A percentile compares a stretch with the other conserved stretches of the same genome.
These are phyloP conservation scores for Saccharomyces jurei DNA, from an alignment of 805 yeast species.

Conservation along the genomic window DNA sequence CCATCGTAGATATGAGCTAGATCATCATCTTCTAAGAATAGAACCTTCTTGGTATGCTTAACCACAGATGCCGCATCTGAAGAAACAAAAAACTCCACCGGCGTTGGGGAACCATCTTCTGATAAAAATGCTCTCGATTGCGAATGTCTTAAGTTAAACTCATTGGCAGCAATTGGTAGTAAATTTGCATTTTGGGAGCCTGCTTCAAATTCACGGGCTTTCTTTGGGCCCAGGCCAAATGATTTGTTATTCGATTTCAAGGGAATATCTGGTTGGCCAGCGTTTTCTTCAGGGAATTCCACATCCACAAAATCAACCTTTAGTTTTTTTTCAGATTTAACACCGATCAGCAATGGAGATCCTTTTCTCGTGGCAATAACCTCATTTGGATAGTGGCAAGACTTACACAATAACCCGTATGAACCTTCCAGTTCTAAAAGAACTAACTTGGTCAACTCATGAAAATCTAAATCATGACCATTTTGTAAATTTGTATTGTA, in stretches of 20 bases:
- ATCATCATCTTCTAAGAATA: constrained; percentile 95
- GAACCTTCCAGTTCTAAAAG: constrained; percentile 93
- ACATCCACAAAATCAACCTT: constrained; percentile 98
- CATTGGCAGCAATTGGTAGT: constrained; percentile 50
- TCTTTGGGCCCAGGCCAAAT: neutral
- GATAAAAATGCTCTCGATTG: constrained; percentile 95
- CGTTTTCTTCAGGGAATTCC: constrained; percentile 73
- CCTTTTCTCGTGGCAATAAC: constrained; percentile 96
- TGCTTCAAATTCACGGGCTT: neutral
- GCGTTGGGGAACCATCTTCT: constrained; percentile 87
- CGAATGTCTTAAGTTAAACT: constrained; percentile 61
- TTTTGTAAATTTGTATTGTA: constrained; percentile 69
- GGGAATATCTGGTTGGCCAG: constrained; percentile 29
- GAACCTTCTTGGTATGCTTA: constrained; percentile 93
- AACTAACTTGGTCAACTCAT: constrained; percentile 86
- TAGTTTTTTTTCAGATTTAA: constrained; percentile 87
- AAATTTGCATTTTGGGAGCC: constrained; percentile 18
- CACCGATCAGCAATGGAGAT: constrained; percentile 94
- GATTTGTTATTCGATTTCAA: neutral
- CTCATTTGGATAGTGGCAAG: constrained; percentile 90
- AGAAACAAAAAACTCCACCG: constrained; percentile 90
- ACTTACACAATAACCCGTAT: constrained; percentile 89
- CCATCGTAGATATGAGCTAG: constrained; percentile 98
- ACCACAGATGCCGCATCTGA: constrained; percentile 96
- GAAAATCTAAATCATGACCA: constrained; percentile 77